phyloP scores from a whole-genome alignment of 164 flowering plant species.

The Umbilicus rupestris region DNA sequence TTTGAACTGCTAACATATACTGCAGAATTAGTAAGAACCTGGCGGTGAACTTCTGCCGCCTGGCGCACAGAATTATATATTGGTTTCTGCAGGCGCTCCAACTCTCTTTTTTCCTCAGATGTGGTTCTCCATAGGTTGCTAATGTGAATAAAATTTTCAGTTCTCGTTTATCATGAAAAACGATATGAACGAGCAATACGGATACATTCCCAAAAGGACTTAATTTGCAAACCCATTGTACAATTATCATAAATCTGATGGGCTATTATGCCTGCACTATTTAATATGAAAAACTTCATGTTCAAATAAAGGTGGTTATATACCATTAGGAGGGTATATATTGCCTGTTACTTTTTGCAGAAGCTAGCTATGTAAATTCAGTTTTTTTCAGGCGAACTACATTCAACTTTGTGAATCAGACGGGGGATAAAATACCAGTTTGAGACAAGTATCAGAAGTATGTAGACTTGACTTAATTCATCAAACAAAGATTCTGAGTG shows the following conservation, averaged over 20 bases:
- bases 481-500: background rate
- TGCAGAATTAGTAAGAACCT: slow-evolving; percentile 39
- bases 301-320: too few relatives aligned
- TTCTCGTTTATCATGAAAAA: background rate
- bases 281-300: too few relatives aligned
- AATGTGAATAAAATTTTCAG: slow-evolving; percentile 1
- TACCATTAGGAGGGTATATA: background rate
- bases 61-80: slow-evolving; percentile 75
- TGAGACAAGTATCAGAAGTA: background rate
- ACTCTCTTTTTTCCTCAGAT: slow-evolving; percentile 91
- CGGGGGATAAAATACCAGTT: too few relatives aligned
- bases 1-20: background rate
- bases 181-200: background rate
- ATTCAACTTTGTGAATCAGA: too few relatives aligned
- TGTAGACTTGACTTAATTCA: background rate
- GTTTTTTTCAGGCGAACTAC: too few relatives aligned
- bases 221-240: too few relatives aligned
- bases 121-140: slow-evolving; percentile 96
- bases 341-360: background rate
- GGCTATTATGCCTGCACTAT: too few relatives aligned
- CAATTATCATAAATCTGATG: too few relatives aligned
- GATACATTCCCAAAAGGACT: background rate
- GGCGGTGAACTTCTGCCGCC: slow-evolving; percentile 99
- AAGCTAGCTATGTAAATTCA: background rate
- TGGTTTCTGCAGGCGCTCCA: slow-evolving; percentile 89